phyloP scores from a whole-genome alignment of 805 yeast genomes.

The Ogataea saltuana region DNA sequence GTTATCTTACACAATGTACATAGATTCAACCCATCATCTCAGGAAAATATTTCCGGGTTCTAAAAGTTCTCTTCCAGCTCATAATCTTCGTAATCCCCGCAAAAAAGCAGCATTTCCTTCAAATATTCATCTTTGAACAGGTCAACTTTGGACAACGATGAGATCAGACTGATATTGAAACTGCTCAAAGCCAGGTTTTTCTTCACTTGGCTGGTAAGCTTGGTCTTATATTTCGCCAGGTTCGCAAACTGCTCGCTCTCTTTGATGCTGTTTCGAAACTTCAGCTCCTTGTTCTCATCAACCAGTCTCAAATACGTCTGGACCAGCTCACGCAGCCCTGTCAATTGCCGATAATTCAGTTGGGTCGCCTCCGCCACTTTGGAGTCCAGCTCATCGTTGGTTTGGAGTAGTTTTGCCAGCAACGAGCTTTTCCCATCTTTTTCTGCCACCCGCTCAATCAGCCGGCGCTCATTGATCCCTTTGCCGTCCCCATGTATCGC shows the following conservation, averaged over 20 bases:
- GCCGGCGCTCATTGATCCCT: slow-evolving; percentile 14
- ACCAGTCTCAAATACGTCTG: slow-evolving; percentile 13
- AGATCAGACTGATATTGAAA: slow-evolving; percentile 35
- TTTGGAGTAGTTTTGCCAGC: slow-evolving; percentile 6
- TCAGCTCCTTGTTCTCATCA: slow-evolving; percentile 19
- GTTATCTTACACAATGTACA: slow-evolving; percentile 10
- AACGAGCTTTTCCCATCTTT: slow-evolving; percentile 18
- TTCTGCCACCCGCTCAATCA: slow-evolving; percentile 11
- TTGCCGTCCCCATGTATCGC: slow-evolving; percentile 23
- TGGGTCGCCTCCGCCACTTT: slow-evolving; percentile 2
- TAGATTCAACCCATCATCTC: no score
- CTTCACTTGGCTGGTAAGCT: slow-evolving; percentile 19
- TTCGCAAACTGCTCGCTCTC: slow-evolving; percentile 18
- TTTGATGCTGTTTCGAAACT: slow-evolving; percentile 15
- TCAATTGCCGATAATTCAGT: slow-evolving; percentile 5
- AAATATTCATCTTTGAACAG: slow-evolving; percentile 35
- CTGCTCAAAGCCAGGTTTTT: slow-evolving; percentile 29
- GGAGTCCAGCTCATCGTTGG: slow-evolving; percentile 3
- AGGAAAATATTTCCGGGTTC: no score
- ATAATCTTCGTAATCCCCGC: slow-evolving; percentile 34
- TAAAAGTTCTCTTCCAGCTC: slow-evolving; percentile 26
- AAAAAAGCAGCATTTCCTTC: slow-evolving; percentile 30
- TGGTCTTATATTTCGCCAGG: slow-evolving; percentile 17
- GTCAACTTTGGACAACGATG: slow-evolving; percentile 36
- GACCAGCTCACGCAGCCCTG: slow-evolving; percentile 12